Evolutionary conservation across 257 asterid species (phyloP), one percentile per base, ranked within the genome.

Genomic region (Anisodus acutangulus): DNA sequence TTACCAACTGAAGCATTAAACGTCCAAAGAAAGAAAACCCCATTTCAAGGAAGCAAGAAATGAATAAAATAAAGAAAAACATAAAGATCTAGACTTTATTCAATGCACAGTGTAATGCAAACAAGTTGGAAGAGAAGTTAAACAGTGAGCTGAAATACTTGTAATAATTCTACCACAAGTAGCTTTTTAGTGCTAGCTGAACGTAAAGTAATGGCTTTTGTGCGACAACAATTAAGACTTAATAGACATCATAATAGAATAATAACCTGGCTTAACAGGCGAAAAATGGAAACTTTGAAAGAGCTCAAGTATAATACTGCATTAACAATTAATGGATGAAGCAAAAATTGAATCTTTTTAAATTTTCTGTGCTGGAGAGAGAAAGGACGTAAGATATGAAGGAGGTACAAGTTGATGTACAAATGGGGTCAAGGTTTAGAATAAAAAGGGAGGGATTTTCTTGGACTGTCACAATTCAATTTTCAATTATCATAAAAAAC

Each of bases 211-310:
- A 22, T 22, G 26, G 45, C 45, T 41, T 5, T 5, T 41, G 45
- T 22, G 5, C 45, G 64, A 83, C 58, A 68, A 85, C 8, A 86
- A 47, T 55, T 58, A 79, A 81, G 85, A 85, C 68, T 69, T 60
- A 13, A 84, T 70, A 41, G 45, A 41, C 45, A 41, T 2, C 45
- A 41, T 5, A 83, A 84, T 83, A 91, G 79, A 85, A 86, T 81
- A 86, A 84, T 84, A 90, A 82, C 80, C 79, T 82, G 70, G 86
- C 83, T 72, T n/a, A 92, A 84, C 84, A 87, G 89, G 87, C 88
- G 88, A 51, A 88, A 89, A 92, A 85, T 89, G 93, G 85, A 90
- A 85, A 82, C 88, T 57, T 43, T 72, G 58, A 82, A 86, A 70
- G 26, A 53, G 9, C 16, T 74, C 49, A 26, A 78, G 63, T 78